Evolutionary conservation across 2,329 filamentous ascomycete genomes (phyloP), one percentile per base, ranked within the genome.

Genomic region (Aureobasidium sp.): DNA sequence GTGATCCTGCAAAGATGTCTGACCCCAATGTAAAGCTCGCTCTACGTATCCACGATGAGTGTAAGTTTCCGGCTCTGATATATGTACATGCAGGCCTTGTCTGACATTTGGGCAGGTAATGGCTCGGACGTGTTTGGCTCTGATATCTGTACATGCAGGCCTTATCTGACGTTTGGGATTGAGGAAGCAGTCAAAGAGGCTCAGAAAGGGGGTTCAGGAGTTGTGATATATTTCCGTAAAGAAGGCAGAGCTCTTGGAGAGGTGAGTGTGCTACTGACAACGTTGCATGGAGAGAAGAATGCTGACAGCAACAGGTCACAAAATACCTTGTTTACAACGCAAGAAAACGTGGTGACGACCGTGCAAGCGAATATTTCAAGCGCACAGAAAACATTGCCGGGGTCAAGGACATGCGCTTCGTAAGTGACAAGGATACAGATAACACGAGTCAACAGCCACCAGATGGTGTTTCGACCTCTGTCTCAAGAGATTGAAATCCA

Each of bases 161-260:
- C 94, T 17, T 97, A 97, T 72, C 84, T 97, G 61, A 95, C 95
- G 70, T 97, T 95, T 71, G 94, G 94, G 63, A 95, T 99, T 63
- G 91, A 96, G 70, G 94, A 99, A 74, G 94, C 94, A 13, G 93
- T 99, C 67, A 96, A 95, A 70, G 91, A 97, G 75, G 94, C 94
- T 11, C 94, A 97, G 72, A 90, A 88, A 60, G 93, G 93, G 57
- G 93, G 93, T 50, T 93, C 88, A 67, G 93, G 93, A 60, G 90
- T 96, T 23, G 94, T 97, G 58, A 96, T 97, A 72, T 99, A 99
- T 74, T 99, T 97, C 83, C 86, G 94, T 67, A 99, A 99, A 74
- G 94, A 99, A 78, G 94, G 94, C 33, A 84, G 94, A 66, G 94
- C 93, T 38, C 79, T 97, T 7, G 94, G 94, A 57, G 94, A 99